A percentile compares a stretch with the other conserved stretches of the same genome.
phyloP scores from a whole-genome alignment of 768 basidiomycete genomes.

The Lanmaoa rubissima region DNA sequence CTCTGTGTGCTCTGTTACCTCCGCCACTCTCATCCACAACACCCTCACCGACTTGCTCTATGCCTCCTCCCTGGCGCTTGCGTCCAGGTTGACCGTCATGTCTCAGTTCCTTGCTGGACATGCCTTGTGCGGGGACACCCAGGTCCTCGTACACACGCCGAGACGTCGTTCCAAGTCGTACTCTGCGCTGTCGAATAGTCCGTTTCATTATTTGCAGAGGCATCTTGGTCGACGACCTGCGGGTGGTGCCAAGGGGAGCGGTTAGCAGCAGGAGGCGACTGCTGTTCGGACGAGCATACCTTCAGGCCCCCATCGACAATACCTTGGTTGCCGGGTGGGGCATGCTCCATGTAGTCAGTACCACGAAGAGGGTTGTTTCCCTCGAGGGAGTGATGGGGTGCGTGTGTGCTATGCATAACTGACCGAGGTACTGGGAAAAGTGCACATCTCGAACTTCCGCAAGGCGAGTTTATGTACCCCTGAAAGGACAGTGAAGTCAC shows the following conservation, averaged over 20 bases:
- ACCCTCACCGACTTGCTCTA: constrained; percentile 16
- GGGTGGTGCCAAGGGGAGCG: neutral
- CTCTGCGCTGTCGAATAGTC: constrained; percentile 15
- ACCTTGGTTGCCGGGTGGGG: constrained; percentile 13
- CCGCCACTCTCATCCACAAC: neutral
- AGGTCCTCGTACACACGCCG: no score
- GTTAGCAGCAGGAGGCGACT: neutral
- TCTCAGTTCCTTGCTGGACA: constrained; percentile 35
- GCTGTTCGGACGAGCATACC: neutral
- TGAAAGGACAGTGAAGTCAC: constrained; percentile 11
- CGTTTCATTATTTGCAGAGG: constrained; percentile 21
- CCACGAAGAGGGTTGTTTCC: constrained; percentile 17
- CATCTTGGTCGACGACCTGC: constrained; percentile 31
- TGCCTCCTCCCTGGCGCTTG: constrained; percentile 25
- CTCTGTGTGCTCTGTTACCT: neutral
- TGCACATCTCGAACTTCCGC: no score
- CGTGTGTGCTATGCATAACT: constrained; percentile 12
- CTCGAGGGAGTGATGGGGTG: constrained; percentile 20
- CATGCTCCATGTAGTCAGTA: constrained; percentile 15
- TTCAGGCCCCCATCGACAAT: constrained; percentile 23
- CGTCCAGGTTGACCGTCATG: constrained; percentile 35
- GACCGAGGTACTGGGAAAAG: neutral
- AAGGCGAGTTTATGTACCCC: neutral
- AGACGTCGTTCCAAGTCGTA: no score
- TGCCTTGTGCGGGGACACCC: constrained; percentile 32